Conservation (phyloP, 352 stramenopile genomes). For the Phytophthora foliorum region DNA sequence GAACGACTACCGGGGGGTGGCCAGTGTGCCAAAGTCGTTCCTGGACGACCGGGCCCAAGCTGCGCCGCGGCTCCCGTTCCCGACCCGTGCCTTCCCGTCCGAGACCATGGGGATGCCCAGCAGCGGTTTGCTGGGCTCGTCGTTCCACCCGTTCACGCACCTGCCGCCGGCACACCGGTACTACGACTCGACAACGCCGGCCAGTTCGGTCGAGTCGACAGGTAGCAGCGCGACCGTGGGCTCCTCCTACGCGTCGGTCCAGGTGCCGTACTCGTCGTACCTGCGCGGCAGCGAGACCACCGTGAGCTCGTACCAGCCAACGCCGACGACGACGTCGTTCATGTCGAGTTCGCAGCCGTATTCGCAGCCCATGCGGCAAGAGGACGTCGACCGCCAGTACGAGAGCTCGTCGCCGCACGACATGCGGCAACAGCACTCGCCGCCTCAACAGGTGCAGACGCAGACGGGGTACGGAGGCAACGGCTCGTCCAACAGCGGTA, state of each 20-base stretch:
- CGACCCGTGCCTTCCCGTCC: constrained; percentile 66
- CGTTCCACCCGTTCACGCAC: constrained; percentile 49
- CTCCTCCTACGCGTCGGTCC: constrained; percentile 27
- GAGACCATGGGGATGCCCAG: constrained; percentile 44
- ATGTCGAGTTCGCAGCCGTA: constrained; percentile 38
- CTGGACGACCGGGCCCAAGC: constrained; percentile 45
- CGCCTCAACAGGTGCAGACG: constrained; percentile 33
- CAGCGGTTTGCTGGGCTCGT: constrained; percentile 42
- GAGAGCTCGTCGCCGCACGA: constrained; percentile 45
- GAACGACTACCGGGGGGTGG: constrained; percentile 33
- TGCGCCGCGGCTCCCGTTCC: constrained; percentile 58
- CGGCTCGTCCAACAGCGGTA: constrained; percentile 22
- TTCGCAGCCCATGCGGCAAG: constrained; percentile 42
- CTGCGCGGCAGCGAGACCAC: constrained; percentile 46
- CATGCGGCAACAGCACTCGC: constrained; percentile 28
- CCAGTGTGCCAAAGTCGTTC: constrained; percentile 38
- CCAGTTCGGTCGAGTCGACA: constrained; percentile 24
- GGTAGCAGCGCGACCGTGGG: constrained; percentile 16
- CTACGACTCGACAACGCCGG: constrained; percentile 36
- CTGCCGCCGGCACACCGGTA: constrained; percentile 42
- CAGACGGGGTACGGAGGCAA: constrained; percentile 39
- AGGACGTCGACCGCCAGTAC: constrained; percentile 44
- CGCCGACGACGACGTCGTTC: constrained; percentile 37
- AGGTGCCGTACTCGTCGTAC: constrained; percentile 54
- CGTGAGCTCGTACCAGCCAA: constrained; percentile 42